Base-by-base conservation (phyloP, 164 flowering plant genomes). In the Warburgia ugandensis region DNA sequence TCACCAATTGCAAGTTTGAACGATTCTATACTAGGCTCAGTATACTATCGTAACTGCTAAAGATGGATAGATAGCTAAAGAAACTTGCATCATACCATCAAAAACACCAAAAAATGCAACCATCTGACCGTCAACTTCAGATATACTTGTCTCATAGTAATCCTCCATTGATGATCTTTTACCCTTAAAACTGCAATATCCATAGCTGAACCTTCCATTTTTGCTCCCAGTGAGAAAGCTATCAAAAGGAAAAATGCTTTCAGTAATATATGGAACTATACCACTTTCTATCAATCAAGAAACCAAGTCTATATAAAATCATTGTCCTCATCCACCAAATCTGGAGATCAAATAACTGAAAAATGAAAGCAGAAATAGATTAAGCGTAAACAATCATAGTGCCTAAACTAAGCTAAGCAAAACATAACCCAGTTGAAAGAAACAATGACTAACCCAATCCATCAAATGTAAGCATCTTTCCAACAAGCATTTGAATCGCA, bases 121-220 rank as follows among this genome's bases (percentile, higher is more conserved):
- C 82, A 79, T 74, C 62, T 86, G 80, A 48, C 95, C 95, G 68
- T 83, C 77, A 46, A 86, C 68, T 56, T 80, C 87, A 5, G 79
- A 71, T 59, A 80, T 73, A 39, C 73, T 71, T 50, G 84, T 75
- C 60, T 86, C 90, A 58, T 62, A 83, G 64, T 62, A 86, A 60
- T 86, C 95, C 67, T 86, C 95, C 95, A 86, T 83, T 21, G 90
- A 73, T 41, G 78, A 29, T 52, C 95, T 68, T 70, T 80, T 86
- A 30, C 95, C 95, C 71, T 78, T 75, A 54, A 77, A 78, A 68
- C 74, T 86, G 37, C 78, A 75, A 65, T 83, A 86, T 22, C 95
- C 95, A 71, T 83, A 86, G 65, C 82, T 83, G 62, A 86, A 77
- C 40, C 62, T 78, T 49, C 67, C 71, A 61, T 66, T 69, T 37